Evolutionary conservation across 257 asterid genomes (phyloP), one percentile per base, ranked within the genome.

Genomic region (Perilla frutescens): DNA sequence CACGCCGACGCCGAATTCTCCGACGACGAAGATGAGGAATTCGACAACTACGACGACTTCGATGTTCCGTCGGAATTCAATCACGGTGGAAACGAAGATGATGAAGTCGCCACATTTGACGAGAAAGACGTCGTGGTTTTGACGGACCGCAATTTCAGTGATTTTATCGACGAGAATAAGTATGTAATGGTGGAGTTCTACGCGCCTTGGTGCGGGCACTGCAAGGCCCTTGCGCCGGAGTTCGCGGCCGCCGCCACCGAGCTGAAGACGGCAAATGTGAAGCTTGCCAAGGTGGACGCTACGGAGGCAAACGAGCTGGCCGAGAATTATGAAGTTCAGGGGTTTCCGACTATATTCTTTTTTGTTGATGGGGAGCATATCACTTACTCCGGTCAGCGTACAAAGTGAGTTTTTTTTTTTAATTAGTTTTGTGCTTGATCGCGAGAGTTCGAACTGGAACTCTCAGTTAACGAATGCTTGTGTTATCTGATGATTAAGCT

Each of bases 141-240:
- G 81, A 90, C 85, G 83, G 92, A 86, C 26, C 60, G 93, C 1
- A 94, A 88, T 84, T 91, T 94, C 57, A 91, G 89, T 62, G 84
- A 80, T 12, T 88, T 91, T 70, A 75, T 94, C 2, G 88, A 72
- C 7, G 87, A 81, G 12, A 88, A 90, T 70, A 91, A 83, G 87
- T 81, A 90, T 70, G 99, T 90, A 36, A 82, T 94, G 99, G 97
- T 91, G 79, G 99, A 94, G 72, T 94, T 94, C 61, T 94, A 91
- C 55, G 98, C 99, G 39, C 97, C 97, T 45, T 94, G 99, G 99
- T 94, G 99, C 68, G 97, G 98, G 3, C 99, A 94, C 73, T 94
- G 99, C 79, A 81, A 87, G 86, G 71, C 86, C 31, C 81, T 94
- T 75, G 88, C 96, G 43, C 99, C 97, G 81, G 99, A 94, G 84